phyloP scores from a whole-genome alignment of 139 green algal species.

The Micractinium sp. region DNA sequence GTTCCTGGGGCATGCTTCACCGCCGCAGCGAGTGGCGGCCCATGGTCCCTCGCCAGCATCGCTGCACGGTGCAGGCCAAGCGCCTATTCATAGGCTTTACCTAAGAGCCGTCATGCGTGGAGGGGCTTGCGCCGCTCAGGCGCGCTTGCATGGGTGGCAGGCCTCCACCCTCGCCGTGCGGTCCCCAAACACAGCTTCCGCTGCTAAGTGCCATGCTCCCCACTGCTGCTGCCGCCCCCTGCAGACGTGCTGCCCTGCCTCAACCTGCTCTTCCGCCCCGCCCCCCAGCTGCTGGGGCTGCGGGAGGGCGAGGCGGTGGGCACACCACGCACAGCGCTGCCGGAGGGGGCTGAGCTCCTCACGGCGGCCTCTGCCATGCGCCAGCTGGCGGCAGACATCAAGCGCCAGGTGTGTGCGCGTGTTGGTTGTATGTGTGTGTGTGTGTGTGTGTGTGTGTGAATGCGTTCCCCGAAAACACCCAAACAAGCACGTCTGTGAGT shows the following conservation, averaged over 20 bases:
- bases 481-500: too few relatives aligned
- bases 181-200: neutral
- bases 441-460: too few relatives aligned
- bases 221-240: neutral
- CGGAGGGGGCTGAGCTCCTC: too few relatives aligned
- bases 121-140: too few relatives aligned
- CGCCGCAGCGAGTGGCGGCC: neutral
- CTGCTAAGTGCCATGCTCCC: neutral
- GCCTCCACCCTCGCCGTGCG: neutral
- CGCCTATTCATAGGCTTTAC: too few relatives aligned
- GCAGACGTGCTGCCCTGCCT: conserved; percentile 10
- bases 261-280: neutral
- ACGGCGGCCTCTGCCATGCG: neutral
- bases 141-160: neutral
- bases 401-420: neutral
- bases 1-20: neutral
- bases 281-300: too few relatives aligned
- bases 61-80: neutral
- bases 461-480: too few relatives aligned
- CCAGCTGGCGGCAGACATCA: neutral
- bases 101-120: too few relatives aligned
- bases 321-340: too few relatives aligned
- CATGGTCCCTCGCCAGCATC: neutral
- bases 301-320: too few relatives aligned
- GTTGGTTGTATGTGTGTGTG: too few relatives aligned